phyloP scores from a whole-genome alignment of 768 basidiomycete species.

The Mycena sanguinolenta region DNA sequence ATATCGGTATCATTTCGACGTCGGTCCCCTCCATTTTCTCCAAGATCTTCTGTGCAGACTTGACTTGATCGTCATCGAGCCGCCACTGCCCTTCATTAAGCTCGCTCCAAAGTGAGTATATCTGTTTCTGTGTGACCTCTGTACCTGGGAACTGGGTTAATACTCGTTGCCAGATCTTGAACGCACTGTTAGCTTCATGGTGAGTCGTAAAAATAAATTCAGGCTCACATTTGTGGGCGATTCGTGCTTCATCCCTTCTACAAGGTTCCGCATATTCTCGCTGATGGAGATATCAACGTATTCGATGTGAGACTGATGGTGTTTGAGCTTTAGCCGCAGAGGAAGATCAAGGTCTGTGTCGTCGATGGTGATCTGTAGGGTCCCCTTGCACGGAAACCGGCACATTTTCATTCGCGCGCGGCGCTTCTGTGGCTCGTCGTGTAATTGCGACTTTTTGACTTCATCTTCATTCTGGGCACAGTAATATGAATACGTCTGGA shows the following conservation, averaged over 20 bases:
- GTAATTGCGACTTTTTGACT: not conserved
- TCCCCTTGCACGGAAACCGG: not conserved
- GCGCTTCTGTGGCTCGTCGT: not conserved
- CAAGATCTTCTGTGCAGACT: not conserved
- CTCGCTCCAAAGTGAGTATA: not conserved
- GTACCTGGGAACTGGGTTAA: not conserved
- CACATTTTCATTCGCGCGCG: conserved; percentile 6
- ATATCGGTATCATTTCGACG: not conserved
- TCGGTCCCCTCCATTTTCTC: not conserved
- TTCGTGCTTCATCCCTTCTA: not conserved
- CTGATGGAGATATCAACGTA: conserved; percentile 5
- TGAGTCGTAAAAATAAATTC: not conserved
- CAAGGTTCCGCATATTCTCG: not conserved
- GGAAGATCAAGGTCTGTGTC: not conserved
- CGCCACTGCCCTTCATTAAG: conserved; percentile 1
- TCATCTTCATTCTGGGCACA: not conserved
- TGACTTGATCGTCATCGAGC: conserved; percentile 13
- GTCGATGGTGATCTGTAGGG: not conserved
- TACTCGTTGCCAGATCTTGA: conserved; percentile 3
- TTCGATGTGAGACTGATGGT: not conserved
- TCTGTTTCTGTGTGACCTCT: conserved; percentile 12
- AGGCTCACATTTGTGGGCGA: conserved; percentile 2
- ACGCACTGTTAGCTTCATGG: too few species aligned
- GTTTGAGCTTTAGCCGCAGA: not conserved
- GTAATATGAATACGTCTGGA: not conserved